phyloP scores from a whole-genome alignment of 805 yeast genomes.

The Saccharomycodes ludwigii region DNA sequence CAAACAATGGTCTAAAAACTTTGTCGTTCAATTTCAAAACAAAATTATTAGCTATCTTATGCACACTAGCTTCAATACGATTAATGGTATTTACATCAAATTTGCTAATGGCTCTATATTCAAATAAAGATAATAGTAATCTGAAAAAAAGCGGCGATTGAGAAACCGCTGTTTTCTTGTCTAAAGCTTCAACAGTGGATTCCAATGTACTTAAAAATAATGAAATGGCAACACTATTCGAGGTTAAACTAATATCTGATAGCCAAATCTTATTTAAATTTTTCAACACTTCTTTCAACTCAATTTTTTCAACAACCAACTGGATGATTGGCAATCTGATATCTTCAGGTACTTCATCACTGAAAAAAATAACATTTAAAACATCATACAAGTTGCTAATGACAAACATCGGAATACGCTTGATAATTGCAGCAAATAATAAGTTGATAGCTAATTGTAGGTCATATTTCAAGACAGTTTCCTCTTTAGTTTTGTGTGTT shows the following conservation, averaged over 20 bases:
- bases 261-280: constrained; percentile 56
- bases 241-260: constrained; percentile 23
- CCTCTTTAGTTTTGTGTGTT: constrained; percentile 13
- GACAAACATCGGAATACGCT: constrained; percentile 78
- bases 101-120: constrained; percentile 44
- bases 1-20: constrained; percentile 85
- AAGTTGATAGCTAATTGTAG: constrained; percentile 62
- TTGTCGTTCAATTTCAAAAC: constrained; percentile 91
- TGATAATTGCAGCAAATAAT: constrained; percentile 60
- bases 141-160: constrained; percentile 57
- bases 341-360: constrained; percentile 44
- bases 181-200: constrained; percentile 48
- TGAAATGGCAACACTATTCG: constrained; percentile 42
- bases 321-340: constrained; percentile 53
- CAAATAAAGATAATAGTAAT: constrained; percentile 59
- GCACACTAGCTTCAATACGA: constrained; percentile 68
- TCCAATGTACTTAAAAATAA: constrained; percentile 60
- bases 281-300: constrained; percentile 47
- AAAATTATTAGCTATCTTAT: constrained; percentile 57
- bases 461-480: constrained; percentile 20
- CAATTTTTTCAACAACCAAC: constrained; percentile 53
- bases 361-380: constrained; percentile 42
- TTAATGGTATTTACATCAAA: constrained; percentile 65
- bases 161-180: constrained; percentile 63
- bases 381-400: constrained; percentile 54